Evolutionary conservation across 1,284 basidiomycete genomes (phyloP).

Genomic region (Trametes versicolor): DNA sequence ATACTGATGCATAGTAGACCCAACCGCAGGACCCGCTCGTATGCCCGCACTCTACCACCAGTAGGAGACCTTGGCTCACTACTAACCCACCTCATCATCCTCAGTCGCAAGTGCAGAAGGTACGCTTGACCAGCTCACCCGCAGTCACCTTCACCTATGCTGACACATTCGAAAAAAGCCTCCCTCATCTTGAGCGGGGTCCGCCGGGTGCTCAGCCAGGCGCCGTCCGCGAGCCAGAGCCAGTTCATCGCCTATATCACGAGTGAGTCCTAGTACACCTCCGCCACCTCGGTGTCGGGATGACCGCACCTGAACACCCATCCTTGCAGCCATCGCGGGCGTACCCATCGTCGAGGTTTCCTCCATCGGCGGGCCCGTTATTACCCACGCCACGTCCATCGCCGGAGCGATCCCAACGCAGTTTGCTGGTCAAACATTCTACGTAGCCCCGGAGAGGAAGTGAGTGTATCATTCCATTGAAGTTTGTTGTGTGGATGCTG

Average conservation of each 20-base stretch:
- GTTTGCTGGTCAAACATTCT: not conserved
- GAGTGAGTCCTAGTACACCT: not conserved
- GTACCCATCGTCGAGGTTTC: slow-evolving; percentile 32
- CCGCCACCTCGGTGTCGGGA: not conserved
- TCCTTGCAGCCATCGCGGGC: slow-evolving; percentile 22
- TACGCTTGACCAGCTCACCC: not conserved
- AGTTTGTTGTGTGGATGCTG: not conserved
- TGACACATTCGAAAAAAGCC: not conserved
- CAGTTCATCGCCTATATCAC: slow-evolving; percentile 1
- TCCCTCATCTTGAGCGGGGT: not conserved
- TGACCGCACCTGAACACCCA: too few relatives aligned
- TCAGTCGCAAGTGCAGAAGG: not conserved
- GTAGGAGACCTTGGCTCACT: too few relatives aligned
- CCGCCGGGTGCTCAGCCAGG: not conserved
- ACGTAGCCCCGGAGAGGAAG: not conserved
- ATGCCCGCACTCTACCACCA: too few relatives aligned
- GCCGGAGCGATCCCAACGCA: slow-evolving; percentile 9
- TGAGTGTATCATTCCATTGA: not conserved
- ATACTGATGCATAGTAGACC: too few relatives aligned
- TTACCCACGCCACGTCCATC: slow-evolving; percentile 24
- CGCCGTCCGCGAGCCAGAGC: not conserved
- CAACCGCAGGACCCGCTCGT: too few relatives aligned
- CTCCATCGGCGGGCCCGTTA: slow-evolving; percentile 30
- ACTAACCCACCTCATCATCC: too few relatives aligned
- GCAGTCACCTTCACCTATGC: not conserved